Percentiles rank a stretch among this genome's conserved stretches.
These are phyloP conservation scores for Neurospora tetrasperma DNA, from an alignment of 495 filamentous ascomycete species.

Conservation along the genomic window DNA sequence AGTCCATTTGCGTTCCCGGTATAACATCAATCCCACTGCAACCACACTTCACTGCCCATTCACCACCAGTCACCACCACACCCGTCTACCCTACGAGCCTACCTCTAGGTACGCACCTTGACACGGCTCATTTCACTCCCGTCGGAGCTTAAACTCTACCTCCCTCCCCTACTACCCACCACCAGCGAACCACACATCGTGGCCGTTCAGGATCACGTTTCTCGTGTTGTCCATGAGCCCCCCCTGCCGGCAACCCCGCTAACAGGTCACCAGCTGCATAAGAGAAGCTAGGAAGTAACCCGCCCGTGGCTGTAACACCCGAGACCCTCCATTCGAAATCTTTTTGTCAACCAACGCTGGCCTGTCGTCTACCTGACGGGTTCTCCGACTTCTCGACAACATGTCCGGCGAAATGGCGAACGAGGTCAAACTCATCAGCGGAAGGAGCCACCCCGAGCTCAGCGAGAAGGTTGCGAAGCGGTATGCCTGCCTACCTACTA, in stretches of 20 bases:
- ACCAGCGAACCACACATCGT: neutral
- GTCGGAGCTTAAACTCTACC: neutral
- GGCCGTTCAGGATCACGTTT: neutral
- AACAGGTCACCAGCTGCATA: conserved; percentile 14
- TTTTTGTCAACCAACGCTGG: conserved; percentile 5
- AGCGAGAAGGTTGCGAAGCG: conserved; percentile 84
- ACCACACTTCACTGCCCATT: neutral
- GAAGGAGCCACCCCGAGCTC: conserved; percentile 88
- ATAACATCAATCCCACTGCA: neutral
- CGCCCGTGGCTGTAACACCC: neutral
- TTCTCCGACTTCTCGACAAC: conserved; percentile 10
- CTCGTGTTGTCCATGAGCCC: conserved; percentile 1
- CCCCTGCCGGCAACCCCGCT: conserved; percentile 15
- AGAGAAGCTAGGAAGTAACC: conserved; percentile 12
- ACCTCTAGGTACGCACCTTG: neutral
- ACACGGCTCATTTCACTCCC: neutral
- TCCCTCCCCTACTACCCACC: neutral
- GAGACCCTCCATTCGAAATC: conserved; percentile 4
- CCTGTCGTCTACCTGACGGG: conserved; percentile 13
- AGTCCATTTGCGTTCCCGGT: neutral
- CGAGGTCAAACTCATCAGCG: conserved; percentile 92
- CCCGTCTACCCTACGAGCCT: neutral
- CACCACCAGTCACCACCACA: conserved; percentile 3
- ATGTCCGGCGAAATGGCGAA: conserved; percentile 52
- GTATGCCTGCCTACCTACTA: conserved; percentile 37